A percentile compares a stretch with the other conserved stretches of the same genome.
These are phyloP conservation scores for Pythium coloratum DNA, from an alignment of 352 stramenopile genomes.

Conservation along the genomic window DNA sequence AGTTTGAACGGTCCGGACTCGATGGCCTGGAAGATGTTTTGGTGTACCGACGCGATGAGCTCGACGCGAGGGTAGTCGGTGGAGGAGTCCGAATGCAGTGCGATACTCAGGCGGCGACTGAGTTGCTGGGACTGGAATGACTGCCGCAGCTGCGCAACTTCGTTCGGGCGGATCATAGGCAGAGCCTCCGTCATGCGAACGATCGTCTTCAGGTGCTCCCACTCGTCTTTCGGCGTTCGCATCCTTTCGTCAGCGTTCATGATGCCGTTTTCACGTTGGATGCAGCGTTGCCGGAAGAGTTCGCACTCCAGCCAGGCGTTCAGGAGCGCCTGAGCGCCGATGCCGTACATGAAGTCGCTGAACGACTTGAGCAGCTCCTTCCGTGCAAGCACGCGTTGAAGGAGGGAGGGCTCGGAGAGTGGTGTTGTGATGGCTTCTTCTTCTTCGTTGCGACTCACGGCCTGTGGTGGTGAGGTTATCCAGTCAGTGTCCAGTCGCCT, in stretches of 20 bases:
- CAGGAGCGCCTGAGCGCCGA: conserved; percentile 58
- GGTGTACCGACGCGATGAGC: conserved; percentile 71
- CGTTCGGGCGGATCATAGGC: conserved; percentile 55
- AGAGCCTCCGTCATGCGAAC: conserved; percentile 53
- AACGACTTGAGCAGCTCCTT: conserved; percentile 83
- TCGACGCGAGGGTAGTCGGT: conserved; percentile 73
- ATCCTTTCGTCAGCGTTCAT: conserved; percentile 5
- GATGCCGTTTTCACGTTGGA: conserved; percentile 53
- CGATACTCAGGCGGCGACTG: conserved; percentile 65
- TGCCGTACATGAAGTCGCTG: conserved; percentile 72
- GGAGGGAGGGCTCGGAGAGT: conserved; percentile 52
- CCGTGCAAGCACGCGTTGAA: conserved; percentile 66
- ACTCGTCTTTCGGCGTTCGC: conserved; percentile 60
- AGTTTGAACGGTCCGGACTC: conserved; percentile 77
- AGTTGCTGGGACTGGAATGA: conserved; percentile 71
- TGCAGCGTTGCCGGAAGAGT: conserved; percentile 67
- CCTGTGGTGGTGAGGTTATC: conserved; percentile 27
- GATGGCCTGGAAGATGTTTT: conserved; percentile 79
- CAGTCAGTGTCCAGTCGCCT: background rate
- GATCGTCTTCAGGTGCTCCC: conserved; percentile 76
- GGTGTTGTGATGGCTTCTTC: conserved; percentile 39
- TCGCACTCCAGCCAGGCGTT: conserved; percentile 88
- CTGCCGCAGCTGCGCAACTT: conserved; percentile 55
- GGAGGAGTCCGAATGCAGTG: conserved; percentile 54
- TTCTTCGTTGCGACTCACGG: conserved; percentile 60